Conservation (phyloP, 768 basidiomycete species). For the Pleurotus platypus region DNA sequence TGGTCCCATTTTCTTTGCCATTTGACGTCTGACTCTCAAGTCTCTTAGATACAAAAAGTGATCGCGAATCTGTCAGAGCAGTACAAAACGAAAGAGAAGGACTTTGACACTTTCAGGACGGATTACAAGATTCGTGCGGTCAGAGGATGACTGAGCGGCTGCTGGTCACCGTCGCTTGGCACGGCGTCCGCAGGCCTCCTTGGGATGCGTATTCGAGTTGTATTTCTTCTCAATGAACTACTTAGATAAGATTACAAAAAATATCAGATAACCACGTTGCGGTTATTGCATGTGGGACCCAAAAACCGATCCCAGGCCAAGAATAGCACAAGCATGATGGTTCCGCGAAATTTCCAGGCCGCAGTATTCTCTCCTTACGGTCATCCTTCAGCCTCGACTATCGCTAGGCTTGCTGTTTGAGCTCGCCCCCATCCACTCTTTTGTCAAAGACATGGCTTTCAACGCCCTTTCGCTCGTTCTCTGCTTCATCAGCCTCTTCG, state of each 20-base stretch:
- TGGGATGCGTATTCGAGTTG: not conserved
- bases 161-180: slow-evolving; percentile 10
- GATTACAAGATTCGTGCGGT: slow-evolving; percentile 75
- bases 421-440: slow-evolving; percentile 34
- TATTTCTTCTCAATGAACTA: not conserved
- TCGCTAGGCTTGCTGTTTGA: slow-evolving; percentile 20
- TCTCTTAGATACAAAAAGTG: slow-evolving; percentile 73
- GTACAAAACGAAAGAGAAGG: slow-evolving; percentile 85
- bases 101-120: slow-evolving; percentile 75
- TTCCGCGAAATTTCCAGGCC: not conserved
- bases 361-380: slow-evolving; percentile 2
- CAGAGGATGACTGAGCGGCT: not conserved
- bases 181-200: not conserved
- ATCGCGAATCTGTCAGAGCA: slow-evolving; percentile 75
- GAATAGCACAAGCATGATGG: slow-evolving; percentile 5
- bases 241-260: slow-evolving; percentile 3
- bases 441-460: slow-evolving; percentile 25
- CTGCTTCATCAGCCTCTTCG: slow-evolving; percentile 15
- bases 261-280: not conserved
- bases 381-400: not conserved
- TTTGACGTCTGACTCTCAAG: not conserved
- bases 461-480: slow-evolving; percentile 23
- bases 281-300: not conserved
- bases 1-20: slow-evolving; percentile 24
- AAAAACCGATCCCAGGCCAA: not conserved